phyloP scores from a whole-genome alignment of 208 protist species.

The Porcisia deanei region DNA sequence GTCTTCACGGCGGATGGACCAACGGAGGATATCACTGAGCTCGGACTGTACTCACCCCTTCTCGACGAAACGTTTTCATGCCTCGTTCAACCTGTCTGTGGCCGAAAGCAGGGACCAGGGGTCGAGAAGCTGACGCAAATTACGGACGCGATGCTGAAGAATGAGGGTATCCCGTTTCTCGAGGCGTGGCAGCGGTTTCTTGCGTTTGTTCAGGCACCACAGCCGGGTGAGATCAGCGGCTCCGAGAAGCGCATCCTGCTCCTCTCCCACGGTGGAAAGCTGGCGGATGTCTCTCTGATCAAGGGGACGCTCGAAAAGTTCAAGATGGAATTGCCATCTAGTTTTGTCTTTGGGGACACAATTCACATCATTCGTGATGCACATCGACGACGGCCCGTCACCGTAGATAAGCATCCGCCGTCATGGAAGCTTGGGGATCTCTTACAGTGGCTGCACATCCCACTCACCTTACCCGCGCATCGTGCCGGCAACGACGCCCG shows the following conservation, averaged over 20 bases:
- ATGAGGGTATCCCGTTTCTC: constrained; percentile 72
- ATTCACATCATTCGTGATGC: constrained; percentile 88
- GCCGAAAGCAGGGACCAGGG: constrained; percentile 53
- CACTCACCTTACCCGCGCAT: constrained; percentile 71
- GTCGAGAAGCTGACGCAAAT: constrained; percentile 80
- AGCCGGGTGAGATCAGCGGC: constrained; percentile 66
- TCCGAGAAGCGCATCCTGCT: constrained; percentile 69
- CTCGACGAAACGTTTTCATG: constrained; percentile 73
- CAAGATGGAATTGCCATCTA: constrained; percentile 52
- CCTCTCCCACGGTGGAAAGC: constrained; percentile 87
- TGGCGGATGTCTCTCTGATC: constrained; percentile 88
- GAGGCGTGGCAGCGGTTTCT: constrained; percentile 80
- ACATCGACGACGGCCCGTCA: constrained; percentile 86
- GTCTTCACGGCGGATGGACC: constrained; percentile 85
- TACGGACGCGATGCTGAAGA: constrained; percentile 68
- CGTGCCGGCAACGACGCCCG: constrained; percentile 87
- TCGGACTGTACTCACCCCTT: constrained; percentile 82
- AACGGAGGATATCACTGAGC: constrained; percentile 88
- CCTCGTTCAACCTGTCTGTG: constrained; percentile 64
- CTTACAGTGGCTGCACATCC: constrained; percentile 87
- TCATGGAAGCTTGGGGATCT: constrained; percentile 83
- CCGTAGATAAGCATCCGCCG: constrained; percentile 86
- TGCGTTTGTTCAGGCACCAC: constrained; percentile 63
- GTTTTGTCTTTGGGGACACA: constrained; percentile 87
- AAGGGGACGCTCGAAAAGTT: constrained; percentile 84